Evolutionary conservation across 2,329 filamentous ascomycete species (phyloP).

Genomic region (Aspergillus neotritici): DNA sequence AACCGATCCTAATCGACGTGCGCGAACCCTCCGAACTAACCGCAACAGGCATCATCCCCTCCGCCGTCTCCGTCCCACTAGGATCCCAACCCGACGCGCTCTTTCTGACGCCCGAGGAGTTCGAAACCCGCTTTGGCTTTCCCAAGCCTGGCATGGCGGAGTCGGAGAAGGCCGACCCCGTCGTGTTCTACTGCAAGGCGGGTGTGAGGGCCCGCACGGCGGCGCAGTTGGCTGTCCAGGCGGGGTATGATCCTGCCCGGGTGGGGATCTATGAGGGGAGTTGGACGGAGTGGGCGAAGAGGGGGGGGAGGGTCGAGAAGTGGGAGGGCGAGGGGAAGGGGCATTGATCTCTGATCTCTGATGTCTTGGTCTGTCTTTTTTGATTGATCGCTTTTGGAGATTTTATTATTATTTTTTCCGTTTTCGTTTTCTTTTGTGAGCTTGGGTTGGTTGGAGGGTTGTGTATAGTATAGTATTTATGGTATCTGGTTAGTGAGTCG

Average conservation of each 20-base stretch:
- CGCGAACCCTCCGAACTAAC: conserved; percentile 44
- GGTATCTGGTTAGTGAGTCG: conserved; percentile 6
- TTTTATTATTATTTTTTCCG: not conserved
- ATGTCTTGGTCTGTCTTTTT: too few relatives aligned
- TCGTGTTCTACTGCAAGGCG: conserved; percentile 91
- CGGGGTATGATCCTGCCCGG: conserved; percentile 66
- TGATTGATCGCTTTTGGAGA: too few relatives aligned
- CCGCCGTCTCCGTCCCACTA: conserved; percentile 76
- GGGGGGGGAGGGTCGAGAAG: conserved; percentile 59
- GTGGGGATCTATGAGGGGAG: conserved; percentile 48
- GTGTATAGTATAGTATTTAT: not conserved
- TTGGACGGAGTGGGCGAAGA: conserved; percentile 70
- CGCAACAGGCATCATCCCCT: conserved; percentile 60
- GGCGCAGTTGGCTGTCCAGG: conserved; percentile 67
- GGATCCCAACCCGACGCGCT: conserved; percentile 71
- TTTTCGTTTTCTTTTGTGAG: too few relatives aligned
- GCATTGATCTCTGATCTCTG: conserved; percentile 16
- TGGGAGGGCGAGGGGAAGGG: conserved; percentile 37
- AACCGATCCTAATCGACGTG: conserved; percentile 41
- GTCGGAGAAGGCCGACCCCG: conserved; percentile 15
- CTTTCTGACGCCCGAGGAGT: conserved; percentile 69
- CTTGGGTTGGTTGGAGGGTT: not conserved
- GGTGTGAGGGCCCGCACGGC: conserved; percentile 77
- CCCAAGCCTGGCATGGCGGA: conserved; percentile 57
- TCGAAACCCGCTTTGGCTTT: conserved; percentile 76